Conservation (phyloP, 371 early-diverging fungal genomes). For the Syncephalis fuscata region DNA sequence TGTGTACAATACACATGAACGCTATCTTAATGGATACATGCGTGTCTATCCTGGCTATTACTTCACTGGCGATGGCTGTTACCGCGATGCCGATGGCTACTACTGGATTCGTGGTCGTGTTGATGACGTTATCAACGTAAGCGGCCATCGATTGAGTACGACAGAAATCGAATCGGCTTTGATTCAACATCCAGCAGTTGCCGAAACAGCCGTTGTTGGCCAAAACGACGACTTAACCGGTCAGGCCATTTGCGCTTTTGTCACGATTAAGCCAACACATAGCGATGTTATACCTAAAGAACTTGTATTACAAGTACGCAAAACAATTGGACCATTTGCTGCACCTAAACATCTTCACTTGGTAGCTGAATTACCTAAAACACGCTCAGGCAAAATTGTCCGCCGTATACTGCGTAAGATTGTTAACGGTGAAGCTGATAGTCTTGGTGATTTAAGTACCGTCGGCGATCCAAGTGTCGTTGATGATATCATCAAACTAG, state of each 20-base stretch:
- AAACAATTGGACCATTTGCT: conserved; percentile 91
- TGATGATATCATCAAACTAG: conserved; percentile 10
- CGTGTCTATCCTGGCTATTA: conserved; percentile 71
- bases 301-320: conserved; percentile 61
- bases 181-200: conserved; percentile 60
- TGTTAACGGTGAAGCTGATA: conserved; percentile 64
- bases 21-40: conserved; percentile 86
- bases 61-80: conserved; percentile 84
- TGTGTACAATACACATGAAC: conserved; percentile 75
- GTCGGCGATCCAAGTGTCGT: conserved; percentile 62
- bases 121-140: conserved; percentile 96
- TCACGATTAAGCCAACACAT: conserved; percentile 36
- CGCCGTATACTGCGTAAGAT: conserved; percentile 88
- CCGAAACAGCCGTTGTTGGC: conserved; percentile 93
- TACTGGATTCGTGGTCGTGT: conserved; percentile 90
- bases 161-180: conserved; percentile 91
- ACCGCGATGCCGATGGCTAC: conserved; percentile 84
- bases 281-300: conserved; percentile 30
- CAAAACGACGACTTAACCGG: conserved; percentile 89
- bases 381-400: conserved; percentile 96
- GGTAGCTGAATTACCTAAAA: conserved; percentile 89
- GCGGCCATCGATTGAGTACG: conserved; percentile 93
- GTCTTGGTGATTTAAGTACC: conserved; percentile 77
- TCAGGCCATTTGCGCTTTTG: conserved; percentile 57
- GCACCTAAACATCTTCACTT: conserved; percentile 75